Conservation (phyloP, 2,329 filamentous ascomycete species). For the Phialophora macrospora region DNA sequence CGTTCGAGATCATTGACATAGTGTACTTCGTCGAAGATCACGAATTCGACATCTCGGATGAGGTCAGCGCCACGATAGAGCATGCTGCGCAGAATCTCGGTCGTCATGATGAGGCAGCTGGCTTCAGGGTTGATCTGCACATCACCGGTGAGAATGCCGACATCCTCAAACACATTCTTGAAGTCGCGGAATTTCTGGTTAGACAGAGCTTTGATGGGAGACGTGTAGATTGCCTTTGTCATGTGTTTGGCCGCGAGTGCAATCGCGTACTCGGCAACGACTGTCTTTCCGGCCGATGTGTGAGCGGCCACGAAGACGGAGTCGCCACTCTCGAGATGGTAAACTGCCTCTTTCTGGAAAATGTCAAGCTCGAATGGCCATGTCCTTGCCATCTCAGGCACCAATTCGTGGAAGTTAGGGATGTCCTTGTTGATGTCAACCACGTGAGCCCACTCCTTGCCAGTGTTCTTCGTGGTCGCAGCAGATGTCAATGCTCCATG, state of each 20-base stretch:
- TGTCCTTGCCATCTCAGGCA: conserved; percentile 92
- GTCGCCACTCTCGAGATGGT: conserved; percentile 93
- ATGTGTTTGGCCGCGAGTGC: conserved; percentile 96
- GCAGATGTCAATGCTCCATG: conserved; percentile 75
- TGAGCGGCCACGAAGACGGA: conserved; percentile 98
- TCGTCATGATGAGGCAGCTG: conserved; percentile 99
- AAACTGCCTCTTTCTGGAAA: conserved; percentile 98
- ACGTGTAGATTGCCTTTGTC: conserved; percentile 99
- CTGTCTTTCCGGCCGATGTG: conserved; percentile 96
- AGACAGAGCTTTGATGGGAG: conserved; percentile 95
- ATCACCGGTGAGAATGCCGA: conserved; percentile 94
- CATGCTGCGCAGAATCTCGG: conserved; percentile 97
- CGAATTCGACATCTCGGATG: conserved; percentile 96
- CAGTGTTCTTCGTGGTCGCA: conserved; percentile 72
- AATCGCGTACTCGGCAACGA: conserved; percentile 97
- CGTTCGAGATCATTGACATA: conserved; percentile 96
- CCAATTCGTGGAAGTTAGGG: conserved; percentile 88
- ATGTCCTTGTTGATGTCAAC: conserved; percentile 93
- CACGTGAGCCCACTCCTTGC: conserved; percentile 96
- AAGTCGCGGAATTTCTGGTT: conserved; percentile 99
- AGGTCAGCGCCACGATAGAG: conserved; percentile 93
- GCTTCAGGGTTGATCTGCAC: conserved; percentile 98
- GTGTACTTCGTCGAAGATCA: conserved; percentile 98
- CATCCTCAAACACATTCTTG: conserved; percentile 81
- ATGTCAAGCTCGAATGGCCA: conserved; percentile 98